phyloP scores from a whole-genome alignment of 257 asterid genomes.

The Coffea eugenioides region DNA sequence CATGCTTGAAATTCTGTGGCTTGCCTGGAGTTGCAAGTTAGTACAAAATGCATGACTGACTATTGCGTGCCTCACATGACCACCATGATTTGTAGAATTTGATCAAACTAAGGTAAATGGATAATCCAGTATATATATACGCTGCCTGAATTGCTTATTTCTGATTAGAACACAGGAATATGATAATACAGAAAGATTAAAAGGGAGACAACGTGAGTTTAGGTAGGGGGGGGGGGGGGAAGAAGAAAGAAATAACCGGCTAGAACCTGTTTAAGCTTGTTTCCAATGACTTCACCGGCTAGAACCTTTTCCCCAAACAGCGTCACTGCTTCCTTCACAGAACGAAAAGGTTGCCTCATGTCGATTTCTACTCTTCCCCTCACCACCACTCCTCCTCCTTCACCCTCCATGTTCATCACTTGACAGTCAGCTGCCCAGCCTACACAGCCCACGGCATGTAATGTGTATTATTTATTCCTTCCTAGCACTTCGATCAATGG shows the following conservation, averaged over 20 bases:
- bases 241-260: no score
- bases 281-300: slow-evolving; percentile 69
- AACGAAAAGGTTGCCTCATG: slow-evolving; percentile 69
- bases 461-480: slow-evolving; percentile 21
- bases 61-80: neutral
- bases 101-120: neutral
- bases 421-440: slow-evolving; percentile 15
- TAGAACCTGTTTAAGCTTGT: slow-evolving; percentile 60
- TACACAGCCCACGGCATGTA: neutral
- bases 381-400: slow-evolving; percentile 67
- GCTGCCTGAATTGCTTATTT: neutral
- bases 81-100: neutral
- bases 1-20: no score
- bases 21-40: neutral
- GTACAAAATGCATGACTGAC: neutral
- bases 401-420: slow-evolving; percentile 37
- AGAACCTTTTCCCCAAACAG: slow-evolving; percentile 80
- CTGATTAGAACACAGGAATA: neutral
- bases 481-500: no score
- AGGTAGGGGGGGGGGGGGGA: neutral
- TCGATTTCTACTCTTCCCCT: slow-evolving; percentile 88
- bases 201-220: neutral
- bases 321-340: slow-evolving; percentile 74
- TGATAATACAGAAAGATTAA: neutral
- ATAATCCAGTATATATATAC: neutral